These are phyloP conservation scores for Venturia pyrina DNA, from an alignment of 2,329 filamentous ascomycete genomes.

Conservation along the genomic window DNA sequence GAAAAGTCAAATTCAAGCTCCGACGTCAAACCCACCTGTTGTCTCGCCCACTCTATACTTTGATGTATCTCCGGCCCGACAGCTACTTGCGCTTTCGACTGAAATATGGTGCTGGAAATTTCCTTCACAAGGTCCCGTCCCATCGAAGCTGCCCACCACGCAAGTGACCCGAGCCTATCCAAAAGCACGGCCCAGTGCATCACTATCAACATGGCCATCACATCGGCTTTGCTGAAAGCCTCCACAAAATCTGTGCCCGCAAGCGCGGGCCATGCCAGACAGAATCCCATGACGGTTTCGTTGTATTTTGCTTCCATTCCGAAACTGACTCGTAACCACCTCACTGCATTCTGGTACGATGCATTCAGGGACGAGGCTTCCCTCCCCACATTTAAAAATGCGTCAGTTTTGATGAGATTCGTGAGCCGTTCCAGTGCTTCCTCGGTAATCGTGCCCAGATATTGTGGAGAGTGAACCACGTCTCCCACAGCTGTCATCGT, in stretches of 20 bases:
- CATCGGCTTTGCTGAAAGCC: background rate
- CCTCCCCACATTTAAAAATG: background rate
- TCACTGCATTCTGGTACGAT: background rate
- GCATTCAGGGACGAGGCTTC: background rate
- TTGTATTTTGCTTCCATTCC: background rate
- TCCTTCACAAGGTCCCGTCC: background rate
- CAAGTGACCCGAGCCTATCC: background rate
- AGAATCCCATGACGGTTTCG: background rate
- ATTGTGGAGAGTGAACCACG: background rate
- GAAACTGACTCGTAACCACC: background rate
- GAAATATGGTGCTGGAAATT: background rate
- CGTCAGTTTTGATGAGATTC: background rate
- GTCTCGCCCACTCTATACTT: background rate
- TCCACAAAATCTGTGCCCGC: background rate
- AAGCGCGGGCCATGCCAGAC: background rate
- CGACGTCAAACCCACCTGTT: background rate
- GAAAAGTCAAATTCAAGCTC: background rate
- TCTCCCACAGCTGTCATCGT: background rate
- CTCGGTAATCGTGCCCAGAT: background rate
- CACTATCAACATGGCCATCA: background rate
- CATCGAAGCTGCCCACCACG: slow-evolving; percentile 1
- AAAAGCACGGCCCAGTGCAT: background rate
- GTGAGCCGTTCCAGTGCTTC: background rate
- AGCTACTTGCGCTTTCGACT: background rate
- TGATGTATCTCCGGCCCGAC: background rate